Conservation (phyloP, 345 rosid genomes). For the Geranium rotundifolium region DNA sequence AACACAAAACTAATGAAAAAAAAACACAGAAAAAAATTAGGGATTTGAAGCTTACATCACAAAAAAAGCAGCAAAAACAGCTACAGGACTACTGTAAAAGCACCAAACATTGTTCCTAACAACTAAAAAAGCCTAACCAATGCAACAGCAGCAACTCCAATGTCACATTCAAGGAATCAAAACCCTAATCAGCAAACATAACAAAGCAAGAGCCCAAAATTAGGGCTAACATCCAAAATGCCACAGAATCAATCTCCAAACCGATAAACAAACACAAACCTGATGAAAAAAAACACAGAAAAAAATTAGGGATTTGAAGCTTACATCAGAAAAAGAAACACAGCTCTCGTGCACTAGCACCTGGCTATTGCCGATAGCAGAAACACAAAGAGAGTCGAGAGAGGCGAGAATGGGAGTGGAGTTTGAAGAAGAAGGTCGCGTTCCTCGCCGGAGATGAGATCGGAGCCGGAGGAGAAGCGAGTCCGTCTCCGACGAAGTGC, state of each 20-base stretch:
- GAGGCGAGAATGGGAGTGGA: background rate
- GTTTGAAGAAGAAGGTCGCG: background rate
- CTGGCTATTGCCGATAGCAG: background rate
- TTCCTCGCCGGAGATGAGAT: background rate
- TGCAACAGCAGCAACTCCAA: background rate
- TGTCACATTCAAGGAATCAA: background rate
- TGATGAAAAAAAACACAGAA: background rate
- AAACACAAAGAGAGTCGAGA: background rate
- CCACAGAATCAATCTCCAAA: background rate
- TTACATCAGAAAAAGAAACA: conserved; percentile 6
- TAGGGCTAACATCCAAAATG: no score
- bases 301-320: conserved; percentile 9
- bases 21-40: background rate
- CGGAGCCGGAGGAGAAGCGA: background rate
- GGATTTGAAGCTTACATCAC: conserved; percentile 8
- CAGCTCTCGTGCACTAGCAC: background rate
- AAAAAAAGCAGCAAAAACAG: background rate
- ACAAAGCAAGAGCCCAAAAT: background rate
- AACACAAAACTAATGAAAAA: background rate
- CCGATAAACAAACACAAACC: background rate
- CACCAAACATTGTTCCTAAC: background rate
- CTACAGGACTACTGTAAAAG: background rate
- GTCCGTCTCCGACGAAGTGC: background rate
- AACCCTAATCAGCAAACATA: background rate
- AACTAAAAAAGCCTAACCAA: background rate